Conservation (phyloP, 768 basidiomycete species). For the Crassisporium funariophilum region DNA sequence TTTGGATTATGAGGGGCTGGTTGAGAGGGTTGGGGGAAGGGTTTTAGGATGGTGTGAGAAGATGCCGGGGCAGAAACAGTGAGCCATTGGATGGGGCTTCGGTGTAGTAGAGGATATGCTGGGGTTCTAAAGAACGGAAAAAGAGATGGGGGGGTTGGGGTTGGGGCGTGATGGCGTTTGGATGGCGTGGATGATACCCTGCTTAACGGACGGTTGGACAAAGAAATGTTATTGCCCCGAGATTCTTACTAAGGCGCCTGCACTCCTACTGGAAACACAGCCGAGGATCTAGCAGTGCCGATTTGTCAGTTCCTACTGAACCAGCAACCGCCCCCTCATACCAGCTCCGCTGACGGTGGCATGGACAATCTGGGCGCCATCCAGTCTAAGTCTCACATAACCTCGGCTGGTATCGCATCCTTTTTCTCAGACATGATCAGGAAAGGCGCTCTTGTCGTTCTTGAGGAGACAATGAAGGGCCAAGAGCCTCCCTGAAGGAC, state of each 20-base stretch:
- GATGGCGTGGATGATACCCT: too few species aligned
- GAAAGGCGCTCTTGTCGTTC: conserved; percentile 12
- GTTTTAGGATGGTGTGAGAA: conserved; percentile 46
- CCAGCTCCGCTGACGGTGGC: conserved; percentile 11
- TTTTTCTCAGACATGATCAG: conserved; percentile 8
- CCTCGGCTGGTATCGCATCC: conserved; percentile 5
- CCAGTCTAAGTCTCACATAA: conserved; percentile 5
- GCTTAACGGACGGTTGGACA: too few species aligned
- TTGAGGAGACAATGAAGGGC: background rate
- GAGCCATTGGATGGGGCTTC: too few species aligned
- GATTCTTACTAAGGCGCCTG: background rate
- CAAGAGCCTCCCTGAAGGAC: conserved; percentile 7
- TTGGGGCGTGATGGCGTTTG: too few species aligned
- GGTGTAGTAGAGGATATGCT: too few species aligned
- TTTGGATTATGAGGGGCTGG: conserved; percentile 50
- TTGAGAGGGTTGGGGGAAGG: conserved; percentile 43
- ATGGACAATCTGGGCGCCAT: conserved; percentile 7
- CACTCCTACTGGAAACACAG: conserved; percentile 5
- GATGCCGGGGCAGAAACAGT: too few species aligned
- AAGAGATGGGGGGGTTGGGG: too few species aligned
- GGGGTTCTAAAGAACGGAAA: too few species aligned
- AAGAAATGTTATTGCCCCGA: too few species aligned
- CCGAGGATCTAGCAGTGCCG: conserved; percentile 6
- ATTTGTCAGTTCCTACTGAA: conserved; percentile 10
- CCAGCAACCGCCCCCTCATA: conserved; percentile 10